A percentile compares a stretch with the other conserved stretches of the same genome.
Conservation (phyloP, 345 rosid species). For the Brassica carinata region DNA sequence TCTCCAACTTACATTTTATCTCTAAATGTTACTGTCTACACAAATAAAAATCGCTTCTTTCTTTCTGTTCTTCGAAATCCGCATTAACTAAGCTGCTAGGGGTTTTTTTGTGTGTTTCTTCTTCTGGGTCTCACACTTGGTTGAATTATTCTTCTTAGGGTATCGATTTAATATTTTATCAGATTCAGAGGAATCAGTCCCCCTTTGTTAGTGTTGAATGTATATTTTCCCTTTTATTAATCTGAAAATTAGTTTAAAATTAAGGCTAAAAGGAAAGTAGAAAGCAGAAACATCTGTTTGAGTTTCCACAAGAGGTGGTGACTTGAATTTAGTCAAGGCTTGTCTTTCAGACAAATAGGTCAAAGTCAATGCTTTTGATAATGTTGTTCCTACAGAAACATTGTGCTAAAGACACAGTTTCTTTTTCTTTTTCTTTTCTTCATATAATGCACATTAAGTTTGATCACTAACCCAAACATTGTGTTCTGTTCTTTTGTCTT, state of each 20-base stretch:
- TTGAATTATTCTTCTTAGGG: no score
- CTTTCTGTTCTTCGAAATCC: neutral
- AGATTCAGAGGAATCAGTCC: constrained; percentile 30
- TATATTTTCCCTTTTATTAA: constrained; percentile 10
- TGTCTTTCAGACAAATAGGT: constrained; percentile 20
- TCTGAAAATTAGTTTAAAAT: constrained; percentile 15
- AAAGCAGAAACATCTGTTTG: constrained; percentile 43
- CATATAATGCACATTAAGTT: neutral
- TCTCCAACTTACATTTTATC: neutral
- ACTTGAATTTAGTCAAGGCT: constrained; percentile 37
- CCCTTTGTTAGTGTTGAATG: neutral
- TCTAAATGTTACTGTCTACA: no score
- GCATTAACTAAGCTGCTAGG: no score
- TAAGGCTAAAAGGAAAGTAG: constrained; percentile 1
- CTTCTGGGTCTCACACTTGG: no score
- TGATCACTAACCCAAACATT: no score
- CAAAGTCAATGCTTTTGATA: constrained; percentile 36
- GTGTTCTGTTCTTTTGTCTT: no score
- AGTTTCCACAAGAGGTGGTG: constrained; percentile 23
- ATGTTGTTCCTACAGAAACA: constrained; percentile 8
- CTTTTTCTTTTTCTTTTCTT: neutral
- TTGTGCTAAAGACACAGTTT: constrained; percentile 2
- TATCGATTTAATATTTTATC: neutral
- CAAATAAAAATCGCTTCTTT: neutral
- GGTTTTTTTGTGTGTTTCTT: no score